Percentiles rank a stretch among this genome's conserved stretches.
phyloP scores from a whole-genome alignment of 1,284 basidiomycete genomes.

The Macrocystidia cucumis region DNA sequence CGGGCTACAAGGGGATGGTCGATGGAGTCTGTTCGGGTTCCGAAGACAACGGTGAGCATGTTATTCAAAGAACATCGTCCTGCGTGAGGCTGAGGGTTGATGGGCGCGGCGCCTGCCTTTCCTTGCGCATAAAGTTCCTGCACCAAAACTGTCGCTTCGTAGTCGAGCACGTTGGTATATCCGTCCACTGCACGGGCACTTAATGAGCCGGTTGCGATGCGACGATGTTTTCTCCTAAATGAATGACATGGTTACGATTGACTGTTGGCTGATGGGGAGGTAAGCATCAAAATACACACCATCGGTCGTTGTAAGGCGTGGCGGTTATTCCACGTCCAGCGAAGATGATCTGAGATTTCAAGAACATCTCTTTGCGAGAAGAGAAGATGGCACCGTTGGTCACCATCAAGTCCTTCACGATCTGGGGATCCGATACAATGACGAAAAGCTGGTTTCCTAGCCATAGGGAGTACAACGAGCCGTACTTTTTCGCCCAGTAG shows the following conservation, averaged over 20 bases:
- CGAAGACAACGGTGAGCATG: conserved; percentile 30
- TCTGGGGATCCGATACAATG: conserved; percentile 26
- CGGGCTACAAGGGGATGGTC: conserved; percentile 22
- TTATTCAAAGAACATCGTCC: conserved; percentile 29
- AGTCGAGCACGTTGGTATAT: conserved; percentile 23
- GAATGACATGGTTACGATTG: conserved; percentile 3
- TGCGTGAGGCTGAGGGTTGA: conserved; percentile 25
- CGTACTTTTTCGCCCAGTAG: conserved; percentile 28
- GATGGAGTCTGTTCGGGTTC: conserved; percentile 24
- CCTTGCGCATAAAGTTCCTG: conserved; percentile 20
- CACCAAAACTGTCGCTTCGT: conserved; percentile 27
- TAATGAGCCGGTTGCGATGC: conserved; percentile 24
- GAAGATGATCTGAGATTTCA: conserved; percentile 30
- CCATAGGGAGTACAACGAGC: conserved; percentile 27
- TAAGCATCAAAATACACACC: conserved; percentile 15
- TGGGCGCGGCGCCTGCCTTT: conserved; percentile 18
- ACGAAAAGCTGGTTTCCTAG: conserved; percentile 33
- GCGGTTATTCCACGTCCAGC: conserved; percentile 31
- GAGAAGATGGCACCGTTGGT: conserved; percentile 29
- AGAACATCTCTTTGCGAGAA: conserved; percentile 25
- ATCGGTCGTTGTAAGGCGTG: conserved; percentile 30
- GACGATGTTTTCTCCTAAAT: conserved; percentile 30
- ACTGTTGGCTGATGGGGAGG: not conserved
- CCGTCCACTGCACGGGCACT: conserved; percentile 25
- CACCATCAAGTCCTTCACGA: conserved; percentile 29